Percentiles rank a stretch among this genome's conserved stretches.
phyloP scores from a whole-genome alignment of 2,329 filamentous ascomycete species.

The Xylaria multiplex region DNA sequence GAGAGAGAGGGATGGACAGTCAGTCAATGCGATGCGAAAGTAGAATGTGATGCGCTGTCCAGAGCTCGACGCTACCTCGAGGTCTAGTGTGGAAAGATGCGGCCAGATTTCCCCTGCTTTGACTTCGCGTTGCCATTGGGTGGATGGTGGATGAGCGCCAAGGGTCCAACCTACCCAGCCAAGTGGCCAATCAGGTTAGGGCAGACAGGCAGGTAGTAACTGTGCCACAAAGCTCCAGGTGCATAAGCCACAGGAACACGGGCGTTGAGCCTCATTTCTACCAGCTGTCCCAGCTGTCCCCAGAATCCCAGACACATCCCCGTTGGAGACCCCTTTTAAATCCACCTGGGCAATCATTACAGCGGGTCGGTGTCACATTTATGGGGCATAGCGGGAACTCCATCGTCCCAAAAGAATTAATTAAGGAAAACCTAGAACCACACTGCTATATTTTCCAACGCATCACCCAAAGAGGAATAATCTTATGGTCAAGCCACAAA shows the following conservation, averaged over 20 bases:
- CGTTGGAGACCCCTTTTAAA: too few species aligned
- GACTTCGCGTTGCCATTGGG: not conserved
- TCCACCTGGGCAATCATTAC: conserved; percentile 6
- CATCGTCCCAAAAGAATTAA: not conserved
- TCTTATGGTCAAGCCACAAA: too few species aligned
- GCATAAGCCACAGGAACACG: conserved; percentile 23
- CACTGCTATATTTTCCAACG: too few species aligned
- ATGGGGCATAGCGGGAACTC: conserved; percentile 8
- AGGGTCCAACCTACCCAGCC: not conserved
- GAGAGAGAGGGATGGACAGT: conserved; percentile 6
- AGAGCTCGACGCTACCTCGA: conserved; percentile 8
- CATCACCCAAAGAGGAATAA: too few species aligned
- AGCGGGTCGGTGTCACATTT: conserved; percentile 14
- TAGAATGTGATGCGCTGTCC: conserved; percentile 35
- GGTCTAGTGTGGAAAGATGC: conserved; percentile 31
- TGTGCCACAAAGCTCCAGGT: conserved; percentile 16
- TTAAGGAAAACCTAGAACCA: not conserved
- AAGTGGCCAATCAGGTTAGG: conserved; percentile 6
- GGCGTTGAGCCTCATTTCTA: conserved; percentile 20
- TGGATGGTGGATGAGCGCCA: not conserved
- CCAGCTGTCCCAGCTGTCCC: not conserved
- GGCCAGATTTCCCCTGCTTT: conserved; percentile 42
- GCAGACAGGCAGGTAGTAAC: not conserved
- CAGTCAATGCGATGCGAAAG: conserved; percentile 18
- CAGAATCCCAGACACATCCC: too few species aligned